Percentiles rank a stretch among this genome's conserved stretches.
Conservation (phyloP, 257 asterid genomes). For the Jacaranda copaia region DNA sequence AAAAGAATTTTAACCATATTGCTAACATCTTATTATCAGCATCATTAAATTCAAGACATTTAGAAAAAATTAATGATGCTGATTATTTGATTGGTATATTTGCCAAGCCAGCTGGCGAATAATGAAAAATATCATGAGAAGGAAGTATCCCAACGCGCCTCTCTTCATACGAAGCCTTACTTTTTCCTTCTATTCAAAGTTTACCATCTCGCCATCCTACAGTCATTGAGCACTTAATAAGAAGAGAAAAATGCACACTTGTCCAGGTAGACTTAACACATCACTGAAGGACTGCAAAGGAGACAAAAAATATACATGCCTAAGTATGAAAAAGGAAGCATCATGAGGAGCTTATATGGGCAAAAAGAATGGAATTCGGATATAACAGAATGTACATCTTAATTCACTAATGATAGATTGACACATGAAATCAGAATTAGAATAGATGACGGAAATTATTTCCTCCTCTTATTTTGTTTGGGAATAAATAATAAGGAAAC, state of each 20-base stretch:
- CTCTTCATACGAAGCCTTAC: not conserved
- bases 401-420: not conserved
- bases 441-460: constrained; percentile 2
- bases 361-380: not conserved
- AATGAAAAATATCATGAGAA: not conserved
- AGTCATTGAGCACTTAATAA: not conserved
- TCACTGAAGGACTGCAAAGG: not conserved
- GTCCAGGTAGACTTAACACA: not conserved
- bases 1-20: not conserved
- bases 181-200: not conserved
- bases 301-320: not conserved
- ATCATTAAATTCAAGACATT: constrained; percentile 4
- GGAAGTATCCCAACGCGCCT: constrained; percentile 1
- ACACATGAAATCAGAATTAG: not conserved
- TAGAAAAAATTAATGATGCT: constrained; percentile 3
- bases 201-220: not conserved
- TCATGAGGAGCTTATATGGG: constrained; percentile 16
- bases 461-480: constrained; percentile 18
- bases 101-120: constrained; percentile 22
- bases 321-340: constrained; percentile 21
- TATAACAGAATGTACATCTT: not conserved
- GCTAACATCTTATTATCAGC: constrained; percentile 15
- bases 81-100: not conserved
- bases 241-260: not conserved
- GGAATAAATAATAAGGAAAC: constrained; percentile 2